A percentile compares a stretch with the other conserved stretches of the same genome.
phyloP scores from a whole-genome alignment of 768 basidiomycete species.

The Goffeauzyma gilvescens region DNA sequence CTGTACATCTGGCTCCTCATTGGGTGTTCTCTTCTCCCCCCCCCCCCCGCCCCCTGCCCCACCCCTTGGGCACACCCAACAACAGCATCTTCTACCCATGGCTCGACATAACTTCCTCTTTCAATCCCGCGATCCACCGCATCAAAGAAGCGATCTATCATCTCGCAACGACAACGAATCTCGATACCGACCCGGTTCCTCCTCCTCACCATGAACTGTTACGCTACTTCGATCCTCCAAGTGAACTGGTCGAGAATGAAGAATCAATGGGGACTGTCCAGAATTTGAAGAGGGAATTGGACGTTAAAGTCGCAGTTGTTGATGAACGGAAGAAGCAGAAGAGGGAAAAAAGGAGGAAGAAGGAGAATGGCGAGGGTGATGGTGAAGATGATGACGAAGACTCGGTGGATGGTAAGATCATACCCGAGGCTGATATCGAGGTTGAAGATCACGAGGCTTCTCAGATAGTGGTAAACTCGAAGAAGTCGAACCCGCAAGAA shows the following conservation, averaged over 20 bases:
- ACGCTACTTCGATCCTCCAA: conserved; percentile 68
- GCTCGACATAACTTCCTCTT: conserved; percentile 60
- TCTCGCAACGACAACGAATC: conserved; percentile 54
- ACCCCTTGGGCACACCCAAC: no score
- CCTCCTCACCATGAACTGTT: conserved; percentile 68
- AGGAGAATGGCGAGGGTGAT: conserved; percentile 14
- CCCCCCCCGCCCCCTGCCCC: no score
- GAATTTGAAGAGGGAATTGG: conserved; percentile 47
- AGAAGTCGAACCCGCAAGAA: conserved; percentile 8
- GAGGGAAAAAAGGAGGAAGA: background rate
- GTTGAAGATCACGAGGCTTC: no score
- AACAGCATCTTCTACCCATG: conserved; percentile 40
- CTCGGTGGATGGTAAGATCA: conserved; percentile 3
- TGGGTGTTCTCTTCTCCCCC: no score
- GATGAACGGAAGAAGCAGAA: conserved; percentile 4
- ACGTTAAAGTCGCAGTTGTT: conserved; percentile 40
- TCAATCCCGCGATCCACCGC: conserved; percentile 76
- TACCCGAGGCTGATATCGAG: conserved; percentile 1
- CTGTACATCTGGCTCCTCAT: no score
- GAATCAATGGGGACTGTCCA: no score
- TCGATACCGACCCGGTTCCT: conserved; percentile 54
- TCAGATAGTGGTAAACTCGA: no score
- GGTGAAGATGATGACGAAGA: conserved; percentile 34
- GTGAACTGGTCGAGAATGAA: conserved; percentile 45
- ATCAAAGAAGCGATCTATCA: conserved; percentile 87